Conservation (phyloP, 495 filamentous ascomycete species). For the Wilcoxina mikolae region DNA sequence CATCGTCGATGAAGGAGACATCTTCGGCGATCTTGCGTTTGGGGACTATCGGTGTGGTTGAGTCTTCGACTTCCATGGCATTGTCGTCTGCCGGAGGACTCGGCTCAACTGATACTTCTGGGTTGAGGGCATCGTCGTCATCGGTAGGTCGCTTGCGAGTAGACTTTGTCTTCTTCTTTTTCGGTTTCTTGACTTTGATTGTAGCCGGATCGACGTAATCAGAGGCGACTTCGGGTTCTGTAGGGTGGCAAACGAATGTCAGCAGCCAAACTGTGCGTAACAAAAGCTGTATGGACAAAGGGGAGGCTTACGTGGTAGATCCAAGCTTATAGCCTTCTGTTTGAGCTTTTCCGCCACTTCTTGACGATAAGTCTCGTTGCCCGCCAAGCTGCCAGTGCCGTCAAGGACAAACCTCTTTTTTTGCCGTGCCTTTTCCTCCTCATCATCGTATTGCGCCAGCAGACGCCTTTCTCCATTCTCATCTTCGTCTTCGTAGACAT, state of each 20-base stretch:
- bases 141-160: conserved; percentile 53
- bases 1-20: conserved; percentile 70
- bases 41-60: conserved; percentile 29
- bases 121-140: conserved; percentile 55
- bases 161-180: conserved; percentile 75
- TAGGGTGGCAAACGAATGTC: not conserved
- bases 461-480: conserved; percentile 46
- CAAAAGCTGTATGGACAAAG: not conserved
- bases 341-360: conserved; percentile 46
- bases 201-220: conserved; percentile 80
- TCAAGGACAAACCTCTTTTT: conserved; percentile 76
- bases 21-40: conserved; percentile 53
- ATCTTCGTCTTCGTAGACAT: conserved; percentile 61
- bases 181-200: conserved; percentile 81
- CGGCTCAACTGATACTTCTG: not conserved
- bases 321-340: conserved; percentile 57
- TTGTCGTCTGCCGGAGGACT: conserved; percentile 31
- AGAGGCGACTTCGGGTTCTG: conserved; percentile 50
- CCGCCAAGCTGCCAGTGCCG: conserved; percentile 50
- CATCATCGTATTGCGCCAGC: conserved; percentile 84
- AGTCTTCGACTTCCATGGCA: conserved; percentile 65
- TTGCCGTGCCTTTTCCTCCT: conserved; percentile 74
- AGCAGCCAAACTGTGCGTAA: conserved; percentile 6
- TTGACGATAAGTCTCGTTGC: conserved; percentile 44
- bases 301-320: conserved; percentile 40